These are phyloP conservation scores for Kalmusia sp. DNA, from an alignment of 2,329 filamentous ascomycete species.

Conservation along the genomic window DNA sequence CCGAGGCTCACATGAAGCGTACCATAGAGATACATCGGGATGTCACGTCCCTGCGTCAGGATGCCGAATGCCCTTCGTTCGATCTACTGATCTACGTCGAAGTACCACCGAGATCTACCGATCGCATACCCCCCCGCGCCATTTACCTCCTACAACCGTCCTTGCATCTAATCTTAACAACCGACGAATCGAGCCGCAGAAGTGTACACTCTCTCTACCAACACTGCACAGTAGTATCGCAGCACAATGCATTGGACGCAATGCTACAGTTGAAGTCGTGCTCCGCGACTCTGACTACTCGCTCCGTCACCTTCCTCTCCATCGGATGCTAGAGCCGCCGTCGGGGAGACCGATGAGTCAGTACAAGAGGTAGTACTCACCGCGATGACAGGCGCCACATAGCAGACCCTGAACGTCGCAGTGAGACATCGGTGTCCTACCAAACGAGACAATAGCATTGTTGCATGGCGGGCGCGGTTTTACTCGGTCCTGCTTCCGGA, in stretches of 20 bases:
- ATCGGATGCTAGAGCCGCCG: background rate
- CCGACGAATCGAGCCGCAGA: background rate
- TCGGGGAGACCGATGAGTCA: background rate
- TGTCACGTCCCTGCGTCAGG: background rate
- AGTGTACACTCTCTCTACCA: background rate
- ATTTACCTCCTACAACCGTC: background rate
- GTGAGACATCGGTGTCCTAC: constrained; percentile 6
- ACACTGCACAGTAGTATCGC: constrained; percentile 8
- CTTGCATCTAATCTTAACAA: constrained; percentile 7
- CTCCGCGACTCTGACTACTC: background rate
- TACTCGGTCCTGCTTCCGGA: background rate
- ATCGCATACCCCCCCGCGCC: background rate
- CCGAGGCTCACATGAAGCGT: no score
- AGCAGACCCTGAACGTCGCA: background rate
- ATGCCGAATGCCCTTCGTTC: background rate
- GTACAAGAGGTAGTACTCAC: background rate
- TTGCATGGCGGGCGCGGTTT: constrained; percentile 4
- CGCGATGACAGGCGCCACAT: background rate
- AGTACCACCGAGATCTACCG: background rate
- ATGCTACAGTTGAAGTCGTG: background rate
- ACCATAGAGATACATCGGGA: background rate
- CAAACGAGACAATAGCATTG: constrained; percentile 11
- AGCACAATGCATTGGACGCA: background rate
- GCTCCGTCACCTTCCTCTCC: constrained; percentile 1
- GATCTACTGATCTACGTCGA: background rate